Percentiles rank a stretch among this genome's conserved stretches.
phyloP scores from a whole-genome alignment of 1,139 yeast genomes.

The Pichia sp. region DNA sequence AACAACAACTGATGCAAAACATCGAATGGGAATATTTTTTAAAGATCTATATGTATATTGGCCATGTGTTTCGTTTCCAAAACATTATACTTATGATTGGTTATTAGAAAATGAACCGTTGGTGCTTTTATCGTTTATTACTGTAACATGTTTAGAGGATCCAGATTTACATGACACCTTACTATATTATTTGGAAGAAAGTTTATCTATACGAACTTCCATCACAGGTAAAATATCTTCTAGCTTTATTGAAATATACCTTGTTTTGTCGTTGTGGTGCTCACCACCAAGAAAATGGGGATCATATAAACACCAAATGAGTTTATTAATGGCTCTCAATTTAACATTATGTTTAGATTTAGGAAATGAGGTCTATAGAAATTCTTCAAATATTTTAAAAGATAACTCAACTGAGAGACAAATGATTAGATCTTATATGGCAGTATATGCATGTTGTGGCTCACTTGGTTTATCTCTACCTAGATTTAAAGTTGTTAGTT shows the following conservation, averaged over 20 bases:
- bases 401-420: conserved; percentile 35
- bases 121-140: conserved; percentile 40
- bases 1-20: conserved; percentile 28
- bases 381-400: conserved; percentile 20
- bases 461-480: conserved; percentile 45
- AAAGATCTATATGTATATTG: conserved; percentile 39
- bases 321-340: conserved; percentile 39
- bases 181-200: conserved; percentile 40
- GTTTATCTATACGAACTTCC: conserved; percentile 39
- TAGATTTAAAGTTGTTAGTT: conserved; percentile 41
- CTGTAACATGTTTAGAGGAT: conserved; percentile 44
- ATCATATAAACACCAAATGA: conserved; percentile 46
- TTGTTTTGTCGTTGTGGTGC: conserved; percentile 45
- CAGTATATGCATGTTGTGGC: conserved; percentile 46
- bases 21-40: conserved; percentile 34
- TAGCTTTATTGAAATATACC: conserved; percentile 38
- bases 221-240: conserved; percentile 40
- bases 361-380: conserved; percentile 33
- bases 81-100: conserved; percentile 34
- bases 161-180: conserved; percentile 39
- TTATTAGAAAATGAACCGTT: conserved; percentile 39
- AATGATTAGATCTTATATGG: conserved; percentile 38
- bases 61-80: conserved; percentile 43
- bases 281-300: conserved; percentile 46
- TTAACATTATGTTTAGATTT: conserved; percentile 45